phyloP scores from a whole-genome alignment of 345 rosid species.

The Orychophragmus violaceus region DNA sequence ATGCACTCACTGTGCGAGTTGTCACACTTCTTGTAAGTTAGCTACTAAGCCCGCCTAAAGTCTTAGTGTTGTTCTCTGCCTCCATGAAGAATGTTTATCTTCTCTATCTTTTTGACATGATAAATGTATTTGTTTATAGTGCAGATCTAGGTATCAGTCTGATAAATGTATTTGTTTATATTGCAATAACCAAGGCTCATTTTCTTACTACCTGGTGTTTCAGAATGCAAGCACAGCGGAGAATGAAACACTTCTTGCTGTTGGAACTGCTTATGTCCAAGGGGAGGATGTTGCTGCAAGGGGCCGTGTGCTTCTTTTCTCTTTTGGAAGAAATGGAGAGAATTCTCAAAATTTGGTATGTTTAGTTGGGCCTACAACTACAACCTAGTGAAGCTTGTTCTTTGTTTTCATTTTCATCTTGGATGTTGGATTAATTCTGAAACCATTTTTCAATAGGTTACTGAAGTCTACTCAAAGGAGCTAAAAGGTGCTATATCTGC shows the following conservation, averaged over 20 bases:
- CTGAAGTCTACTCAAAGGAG: slow-evolving; percentile 93
- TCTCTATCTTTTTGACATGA: slow-evolving; percentile 6
- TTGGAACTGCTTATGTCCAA: slow-evolving; percentile 97
- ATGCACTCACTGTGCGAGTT: slow-evolving; percentile 88
- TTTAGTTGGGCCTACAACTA: not conserved
- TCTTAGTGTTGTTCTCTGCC: slow-evolving; percentile 18
- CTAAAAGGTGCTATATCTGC: slow-evolving; percentile 98
- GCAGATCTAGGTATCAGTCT: slow-evolving; percentile 5
- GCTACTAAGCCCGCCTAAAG: slow-evolving; percentile 5
- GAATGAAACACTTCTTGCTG: slow-evolving; percentile 83
- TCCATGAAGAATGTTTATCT: not conserved
- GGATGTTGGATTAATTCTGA: slow-evolving; percentile 10
- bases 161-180: not conserved
- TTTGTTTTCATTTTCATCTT: slow-evolving; percentile 4
- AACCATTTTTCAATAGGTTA: slow-evolving; percentile 41
- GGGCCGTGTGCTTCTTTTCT: slow-evolving; percentile 88
- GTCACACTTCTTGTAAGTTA: slow-evolving; percentile 80
- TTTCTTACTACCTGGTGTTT: slow-evolving; percentile 18
- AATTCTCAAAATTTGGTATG: slow-evolving; percentile 63
- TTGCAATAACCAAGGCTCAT: slow-evolving; percentile 11
- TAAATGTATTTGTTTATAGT: not conserved
- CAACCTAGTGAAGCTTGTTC: not conserved
- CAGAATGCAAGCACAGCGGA: slow-evolving; percentile 82
- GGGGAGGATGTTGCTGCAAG: slow-evolving; percentile 99
- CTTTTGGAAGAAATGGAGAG: slow-evolving; percentile 56